Evolutionary conservation across 345 rosid species (phyloP).

Genomic region (Brassica carinata): DNA sequence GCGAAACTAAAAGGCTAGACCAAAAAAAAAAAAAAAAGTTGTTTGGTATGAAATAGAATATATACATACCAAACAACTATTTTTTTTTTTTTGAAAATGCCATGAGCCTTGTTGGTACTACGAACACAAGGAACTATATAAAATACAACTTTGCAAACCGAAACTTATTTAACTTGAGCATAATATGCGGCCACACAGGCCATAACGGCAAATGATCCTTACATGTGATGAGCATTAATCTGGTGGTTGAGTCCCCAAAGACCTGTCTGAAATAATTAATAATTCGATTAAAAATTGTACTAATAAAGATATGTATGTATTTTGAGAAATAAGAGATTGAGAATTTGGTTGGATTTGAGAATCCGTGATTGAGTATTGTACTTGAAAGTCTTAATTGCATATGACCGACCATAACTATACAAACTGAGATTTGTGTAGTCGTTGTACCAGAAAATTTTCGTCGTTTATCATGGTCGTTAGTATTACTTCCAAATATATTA

Average conservation of each 20-base stretch:
- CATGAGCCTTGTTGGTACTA: constrained; percentile 36
- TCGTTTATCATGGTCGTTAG: neutral
- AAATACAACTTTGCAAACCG: constrained; percentile 22
- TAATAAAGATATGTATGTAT: constrained; percentile 9
- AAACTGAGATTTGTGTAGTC: constrained; percentile 27
- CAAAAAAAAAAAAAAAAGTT: too few relatives aligned
- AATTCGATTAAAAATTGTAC: neutral
- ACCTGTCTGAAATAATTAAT: constrained; percentile 2
- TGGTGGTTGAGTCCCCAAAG: constrained; percentile 33
- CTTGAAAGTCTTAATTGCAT: constrained; percentile 36
- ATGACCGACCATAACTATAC: constrained; percentile 39
- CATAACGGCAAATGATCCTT: constrained; percentile 65
- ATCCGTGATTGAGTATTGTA: constrained; percentile 29
- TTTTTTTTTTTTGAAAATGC: neutral
- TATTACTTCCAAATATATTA: constrained; percentile 2
- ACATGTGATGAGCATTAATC: constrained; percentile 53
- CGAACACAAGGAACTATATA: constrained; percentile 21
- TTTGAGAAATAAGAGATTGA: constrained; percentile 13
- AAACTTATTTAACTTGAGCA: constrained; percentile 26
- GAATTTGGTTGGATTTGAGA: constrained; percentile 35
- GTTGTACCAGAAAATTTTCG: constrained; percentile 28
- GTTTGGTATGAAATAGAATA: neutral
- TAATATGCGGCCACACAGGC: constrained; percentile 58
- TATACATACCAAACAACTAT: neutral
- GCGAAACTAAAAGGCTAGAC: too few relatives aligned